Conservation (phyloP, 73 alveolate genomes). For the Durusdinium trenchii region DNA sequence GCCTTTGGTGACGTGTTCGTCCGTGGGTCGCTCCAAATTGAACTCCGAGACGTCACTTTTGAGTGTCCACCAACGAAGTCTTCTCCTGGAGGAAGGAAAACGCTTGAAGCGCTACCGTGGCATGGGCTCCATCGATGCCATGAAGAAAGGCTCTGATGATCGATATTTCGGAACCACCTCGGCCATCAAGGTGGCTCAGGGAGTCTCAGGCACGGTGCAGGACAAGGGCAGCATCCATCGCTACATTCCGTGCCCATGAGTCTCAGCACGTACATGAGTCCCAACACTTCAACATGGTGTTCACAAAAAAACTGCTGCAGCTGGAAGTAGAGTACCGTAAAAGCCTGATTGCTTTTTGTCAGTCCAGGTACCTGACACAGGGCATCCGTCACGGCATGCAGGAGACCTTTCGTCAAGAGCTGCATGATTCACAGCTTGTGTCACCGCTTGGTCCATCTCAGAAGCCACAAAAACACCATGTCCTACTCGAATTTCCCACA, state of each 20-base stretch:
- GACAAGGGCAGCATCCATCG: constrained; percentile 95
- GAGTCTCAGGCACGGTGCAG: constrained; percentile 96
- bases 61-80: too few relatives aligned
- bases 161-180: constrained; percentile 96
- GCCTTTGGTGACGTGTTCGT: too few relatives aligned
- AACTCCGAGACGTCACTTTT: too few relatives aligned
- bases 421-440: too few relatives aligned
- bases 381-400: constrained; percentile 96
- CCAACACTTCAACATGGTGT: neutral
- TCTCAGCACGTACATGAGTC: neutral
- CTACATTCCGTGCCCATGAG: constrained; percentile 77
- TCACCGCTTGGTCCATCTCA: too few relatives aligned
- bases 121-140: constrained; percentile 96
- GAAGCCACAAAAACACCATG: too few relatives aligned
- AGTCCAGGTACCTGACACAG: constrained; percentile 67
- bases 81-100: constrained; percentile 94
- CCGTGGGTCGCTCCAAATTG: too few relatives aligned
- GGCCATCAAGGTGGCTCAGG: constrained; percentile 95
- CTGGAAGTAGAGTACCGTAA: neutral
- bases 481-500: too few relatives aligned
- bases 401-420: too few relatives aligned
- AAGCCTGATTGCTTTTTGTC: neutral
- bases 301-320: neutral
- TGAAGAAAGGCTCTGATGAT: constrained; percentile 95
- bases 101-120: constrained; percentile 96